Percentiles rank a stretch among this genome's conserved stretches.
Evolutionary conservation across 495 filamentous ascomycete species (phyloP).

Genomic region (Penicillium soppii): DNA sequence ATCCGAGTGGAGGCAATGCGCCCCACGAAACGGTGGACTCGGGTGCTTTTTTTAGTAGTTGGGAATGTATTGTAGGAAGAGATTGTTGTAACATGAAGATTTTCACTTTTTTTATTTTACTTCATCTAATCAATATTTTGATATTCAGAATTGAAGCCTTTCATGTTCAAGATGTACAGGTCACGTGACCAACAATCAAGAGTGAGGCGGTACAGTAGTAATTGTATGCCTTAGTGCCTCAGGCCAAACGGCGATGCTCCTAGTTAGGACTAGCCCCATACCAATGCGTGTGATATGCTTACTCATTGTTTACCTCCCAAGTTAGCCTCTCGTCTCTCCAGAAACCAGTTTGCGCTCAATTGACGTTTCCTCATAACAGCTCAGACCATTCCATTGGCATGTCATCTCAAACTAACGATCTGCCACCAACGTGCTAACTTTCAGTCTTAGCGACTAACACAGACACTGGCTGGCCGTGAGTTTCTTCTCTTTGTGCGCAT

Average conservation of each 20-base stretch:
- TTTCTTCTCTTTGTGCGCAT: slow-evolving; percentile 22
- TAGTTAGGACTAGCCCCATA: slow-evolving; percentile 2
- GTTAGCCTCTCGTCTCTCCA: slow-evolving; percentile 31
- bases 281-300: slow-evolving; percentile 29
- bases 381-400: slow-evolving; percentile 10
- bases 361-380: background rate
- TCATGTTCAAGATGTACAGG: background rate
- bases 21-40: slow-evolving; percentile 2
- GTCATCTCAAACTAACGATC: background rate
- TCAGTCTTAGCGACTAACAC: background rate
- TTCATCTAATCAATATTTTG: no score
- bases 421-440: background rate
- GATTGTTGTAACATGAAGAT: no score
- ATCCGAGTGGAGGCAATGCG: slow-evolving; percentile 25
- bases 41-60: background rate
- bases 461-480: slow-evolving; percentile 29
- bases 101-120: background rate
- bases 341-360: slow-evolving; percentile 30
- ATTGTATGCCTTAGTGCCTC: no score
- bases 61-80: no score
- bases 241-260: no score
- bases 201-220: no score
- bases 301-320: slow-evolving; percentile 36
- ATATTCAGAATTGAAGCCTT: background rate
- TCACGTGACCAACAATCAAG: no score